Evolutionary conservation across 352 stramenopile species (phyloP), one percentile per base, ranked within the genome.

Genomic region (Thraustochytrium striatum): DNA sequence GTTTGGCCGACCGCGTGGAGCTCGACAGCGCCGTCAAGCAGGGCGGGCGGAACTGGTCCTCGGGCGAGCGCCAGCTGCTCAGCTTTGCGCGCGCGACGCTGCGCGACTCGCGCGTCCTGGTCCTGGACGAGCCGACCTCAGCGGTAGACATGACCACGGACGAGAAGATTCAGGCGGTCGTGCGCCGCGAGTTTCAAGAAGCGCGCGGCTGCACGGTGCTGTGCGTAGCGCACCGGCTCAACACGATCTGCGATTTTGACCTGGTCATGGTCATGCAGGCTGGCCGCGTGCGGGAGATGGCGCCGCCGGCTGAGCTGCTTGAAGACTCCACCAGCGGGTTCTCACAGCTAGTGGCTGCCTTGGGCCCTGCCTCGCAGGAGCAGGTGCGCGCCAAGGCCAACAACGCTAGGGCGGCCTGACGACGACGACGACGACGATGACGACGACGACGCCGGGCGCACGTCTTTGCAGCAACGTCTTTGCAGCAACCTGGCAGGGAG

Each of bases 181-280:
- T 78, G 1, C 58, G 52, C n/a, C 28, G 38, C 21, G 21, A 55
- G 32, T 81, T 75, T 19, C 33, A 52, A 16, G n/a, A 30, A 2
- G 41, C 41, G 11, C 69, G 82, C 28, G 79, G 90, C 41, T 97
- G 88, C 79, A 98, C 96, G 21, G 86, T 95, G 47, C 73, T 99
- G 25, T 96, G 94, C 2, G 95, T 99, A 72, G 95, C 95, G 43
- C 95, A 98, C 85, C 90, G 96, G 33, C 86, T 98, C 57, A 92
- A 98, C 83, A 98, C 94, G 5, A 92, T 99, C 78, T 94, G 97
- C 61, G 93, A 97, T 83, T 96, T 91, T 57, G 93, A 99, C 83
- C 87, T 86, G 33, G 88, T 99, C 61, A 85, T 98, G 36, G 94
- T 98, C 8, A 93, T 99, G 86, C 93, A 97, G 72, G 85, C 91